These are phyloP conservation scores for Wakefieldia striispora DNA, from an alignment of 768 basidiomycete genomes.

Conservation along the genomic window DNA sequence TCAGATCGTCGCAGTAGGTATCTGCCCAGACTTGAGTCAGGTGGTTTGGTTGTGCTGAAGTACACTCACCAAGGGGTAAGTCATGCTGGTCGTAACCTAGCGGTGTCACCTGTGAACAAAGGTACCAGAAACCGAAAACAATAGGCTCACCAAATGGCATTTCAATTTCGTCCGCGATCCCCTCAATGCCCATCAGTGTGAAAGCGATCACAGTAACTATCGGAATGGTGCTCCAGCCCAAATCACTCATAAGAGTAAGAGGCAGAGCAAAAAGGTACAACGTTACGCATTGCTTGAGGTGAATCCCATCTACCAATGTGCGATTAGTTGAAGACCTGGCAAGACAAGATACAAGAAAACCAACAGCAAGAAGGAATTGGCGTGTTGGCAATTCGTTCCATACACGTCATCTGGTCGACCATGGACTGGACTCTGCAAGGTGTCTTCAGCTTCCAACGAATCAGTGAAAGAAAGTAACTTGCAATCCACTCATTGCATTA, in stretches of 20 bases:
- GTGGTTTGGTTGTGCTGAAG: neutral
- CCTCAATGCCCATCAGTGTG: slow-evolving; percentile 93
- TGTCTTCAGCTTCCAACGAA: slow-evolving; percentile 6
- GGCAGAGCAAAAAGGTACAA: slow-evolving; percentile 91
- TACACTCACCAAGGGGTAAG: slow-evolving; percentile 69
- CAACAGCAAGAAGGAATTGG: slow-evolving; percentile 76
- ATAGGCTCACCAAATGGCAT: slow-evolving; percentile 79
- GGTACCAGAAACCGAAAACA: neutral
- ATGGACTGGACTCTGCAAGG: slow-evolving; percentile 64
- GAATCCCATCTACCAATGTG: slow-evolving; percentile 67
- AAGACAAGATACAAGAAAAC: slow-evolving; percentile 21
- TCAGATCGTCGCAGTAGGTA: slow-evolving; percentile 82
- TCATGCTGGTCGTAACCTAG: slow-evolving; percentile 62
- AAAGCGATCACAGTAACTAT: slow-evolving; percentile 85
- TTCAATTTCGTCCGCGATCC: slow-evolving; percentile 93
- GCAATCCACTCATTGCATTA: slow-evolving; percentile 76
- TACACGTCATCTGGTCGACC: slow-evolving; percentile 79
- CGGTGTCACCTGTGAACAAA: slow-evolving; percentile 3
- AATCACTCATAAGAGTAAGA: slow-evolving; percentile 76
- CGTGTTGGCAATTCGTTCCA: slow-evolving; percentile 92
- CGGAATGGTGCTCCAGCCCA: slow-evolving; percentile 84
- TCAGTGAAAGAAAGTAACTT: slow-evolving; percentile 18
- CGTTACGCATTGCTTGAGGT: slow-evolving; percentile 94
- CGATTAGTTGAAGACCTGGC: slow-evolving; percentile 7
- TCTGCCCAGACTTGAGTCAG: slow-evolving; percentile 41